These are phyloP conservation scores for Didymella pomorum DNA, from an alignment of 2,329 filamentous ascomycete species.

Conservation along the genomic window DNA sequence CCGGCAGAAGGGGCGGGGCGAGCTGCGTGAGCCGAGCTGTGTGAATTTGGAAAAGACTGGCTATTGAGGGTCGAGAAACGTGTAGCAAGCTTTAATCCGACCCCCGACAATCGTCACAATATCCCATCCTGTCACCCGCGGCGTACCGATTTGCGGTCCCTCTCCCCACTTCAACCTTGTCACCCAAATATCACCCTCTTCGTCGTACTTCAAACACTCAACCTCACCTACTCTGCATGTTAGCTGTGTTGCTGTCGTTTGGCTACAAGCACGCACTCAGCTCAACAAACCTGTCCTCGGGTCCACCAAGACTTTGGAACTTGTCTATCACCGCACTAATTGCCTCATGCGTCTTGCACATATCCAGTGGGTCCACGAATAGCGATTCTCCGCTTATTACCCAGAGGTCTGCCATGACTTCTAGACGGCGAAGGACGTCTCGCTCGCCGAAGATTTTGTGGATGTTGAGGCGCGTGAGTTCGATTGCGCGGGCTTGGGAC, in stretches of 20 bases:
- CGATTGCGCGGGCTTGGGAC: not conserved
- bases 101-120: not conserved
- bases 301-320: not conserved
- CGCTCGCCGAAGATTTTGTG: constrained; percentile 1
- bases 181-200: not conserved
- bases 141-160: not conserved
- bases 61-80: not conserved
- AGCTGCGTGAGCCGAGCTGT: not conserved
- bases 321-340: not conserved
- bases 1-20: not conserved
- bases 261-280: not conserved
- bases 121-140: not conserved
- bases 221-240: not conserved
- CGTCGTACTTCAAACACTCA: constrained; percentile 2
- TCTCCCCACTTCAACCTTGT: constrained; percentile 1
- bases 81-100: constrained; percentile 1
- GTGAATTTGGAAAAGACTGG: no score
- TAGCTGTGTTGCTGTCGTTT: not conserved
- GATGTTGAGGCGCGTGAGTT: not conserved
- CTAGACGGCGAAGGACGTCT: not conserved
- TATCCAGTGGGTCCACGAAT: not conserved
- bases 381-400: not conserved
- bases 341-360: constrained; percentile 1
- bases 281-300: not conserved
- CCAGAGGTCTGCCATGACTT: not conserved